Evolutionary conservation across 2,329 filamentous ascomycete species (phyloP).

Genomic region (Talaromyces sp.): DNA sequence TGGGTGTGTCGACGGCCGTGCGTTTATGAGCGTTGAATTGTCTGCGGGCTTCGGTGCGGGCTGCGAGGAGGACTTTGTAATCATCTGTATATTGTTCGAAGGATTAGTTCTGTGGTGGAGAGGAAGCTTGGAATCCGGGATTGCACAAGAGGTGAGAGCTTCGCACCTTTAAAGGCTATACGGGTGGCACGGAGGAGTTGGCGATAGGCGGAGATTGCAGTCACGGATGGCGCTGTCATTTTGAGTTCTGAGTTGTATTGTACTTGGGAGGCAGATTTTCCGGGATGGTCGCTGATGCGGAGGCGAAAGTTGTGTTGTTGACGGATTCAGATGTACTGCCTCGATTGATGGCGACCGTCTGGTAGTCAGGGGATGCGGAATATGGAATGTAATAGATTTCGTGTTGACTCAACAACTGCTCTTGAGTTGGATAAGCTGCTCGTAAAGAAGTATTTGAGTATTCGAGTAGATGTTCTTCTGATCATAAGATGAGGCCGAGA

Average conservation of each 20-base stretch:
- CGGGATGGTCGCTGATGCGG: background rate
- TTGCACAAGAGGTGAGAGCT: background rate
- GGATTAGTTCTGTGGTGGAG: background rate
- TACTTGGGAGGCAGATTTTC: background rate
- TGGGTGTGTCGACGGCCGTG: constrained; percentile 56
- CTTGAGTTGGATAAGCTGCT: too few relatives aligned
- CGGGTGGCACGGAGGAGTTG: constrained; percentile 74
- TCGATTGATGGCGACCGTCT: background rate
- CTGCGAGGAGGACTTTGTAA: constrained; percentile 61
- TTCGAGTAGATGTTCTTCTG: background rate
- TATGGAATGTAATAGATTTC: too few relatives aligned
- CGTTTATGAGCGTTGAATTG: constrained; percentile 67
- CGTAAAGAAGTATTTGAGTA: too few relatives aligned
- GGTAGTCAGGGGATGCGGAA: background rate
- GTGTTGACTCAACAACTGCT: too few relatives aligned
- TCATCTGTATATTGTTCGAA: constrained; percentile 57
- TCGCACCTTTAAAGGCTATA: constrained; percentile 74
- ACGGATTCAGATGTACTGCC: background rate
- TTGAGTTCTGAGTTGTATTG: background rate
- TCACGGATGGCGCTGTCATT: constrained; percentile 39
- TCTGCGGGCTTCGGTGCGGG: constrained; percentile 66
- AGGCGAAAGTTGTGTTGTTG: background rate
- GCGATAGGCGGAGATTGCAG: constrained; percentile 71
- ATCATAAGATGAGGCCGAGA: background rate
- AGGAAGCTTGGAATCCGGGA: background rate